Evolutionary conservation across 257 asterid genomes (phyloP), one percentile per base, ranked within the genome.

Genomic region (Penstemon newberryi): DNA sequence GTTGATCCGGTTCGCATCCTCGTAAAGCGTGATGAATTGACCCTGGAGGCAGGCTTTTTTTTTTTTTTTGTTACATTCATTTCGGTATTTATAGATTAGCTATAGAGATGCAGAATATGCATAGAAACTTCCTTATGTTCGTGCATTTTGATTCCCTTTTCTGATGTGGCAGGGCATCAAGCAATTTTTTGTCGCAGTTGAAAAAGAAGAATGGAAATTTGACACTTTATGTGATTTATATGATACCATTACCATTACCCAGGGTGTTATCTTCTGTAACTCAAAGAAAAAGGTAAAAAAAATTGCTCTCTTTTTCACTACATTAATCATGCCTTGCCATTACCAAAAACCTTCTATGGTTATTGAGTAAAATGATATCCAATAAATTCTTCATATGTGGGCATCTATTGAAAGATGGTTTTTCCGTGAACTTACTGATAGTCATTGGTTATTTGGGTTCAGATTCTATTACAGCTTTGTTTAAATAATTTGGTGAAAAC

Each of bases 1-100:
- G 89, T 97, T 1, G 99, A 89, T 74, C 99, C 99, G 39, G 97
- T 94, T 66, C 90, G 99, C 56, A 91, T 91, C 70, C 97, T 94
- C 45, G 99, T 94, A 49, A 94, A 94, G 76, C 97, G 96, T 85
- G 99, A 94, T 89, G 99, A 94, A 56, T 84, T 94, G 96, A 94
- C 99, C 7, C 87, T 91, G 37, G 99, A 94, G 96, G 99, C 82
- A 74, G 8, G 84, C 64, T 13, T 46, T 33, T 25, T 50, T 3
- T 47, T 44, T 61, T 8, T 3, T 50, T 45, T 6, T n/a, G n/a
- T 67, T 15, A 62, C 5, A 10, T 9, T 5, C 46, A 46, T 33
- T 39, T 38, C 11, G 63, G 4, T 38, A 43, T 42, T 39, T 57
- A 6, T 15, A 19, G 69, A 50, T 40, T 15, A 43, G 65, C 33